Evolutionary conservation across 129 eudicot species (phyloP), one percentile per base, ranked within the genome.

Genomic region (Pulicaria dysenterica): DNA sequence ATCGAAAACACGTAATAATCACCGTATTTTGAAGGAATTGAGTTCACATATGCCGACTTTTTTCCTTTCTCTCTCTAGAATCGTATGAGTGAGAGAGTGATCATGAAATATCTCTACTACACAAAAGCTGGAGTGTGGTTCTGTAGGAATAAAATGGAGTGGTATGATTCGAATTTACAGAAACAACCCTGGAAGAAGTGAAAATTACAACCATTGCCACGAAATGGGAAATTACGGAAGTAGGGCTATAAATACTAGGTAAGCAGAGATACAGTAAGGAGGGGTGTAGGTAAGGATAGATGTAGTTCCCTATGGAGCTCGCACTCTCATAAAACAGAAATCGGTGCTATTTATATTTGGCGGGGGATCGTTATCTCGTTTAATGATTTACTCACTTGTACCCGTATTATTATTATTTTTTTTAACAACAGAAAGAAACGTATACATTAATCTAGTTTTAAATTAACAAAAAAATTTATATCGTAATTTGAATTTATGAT

Each of bases 51-150:
- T 79, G 83, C 68, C 69, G 76, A 67, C 50, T 31, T 46, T 50
- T 61, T 62, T 77, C 72, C 41, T 61, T 62, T 77, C 72, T 77
- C 72, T 77, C 71, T 61, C 72, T 77, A 67, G 69, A 67, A 67
- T 67, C 37, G 14, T 39, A 38, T 57, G 74, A 45, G 67, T 47
- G 65, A 38, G 68, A 66, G 58, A 65, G 65, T 44, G 74, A 76
- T 55, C 63, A 66, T 37, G 66, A 59, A 76, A 76, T 56, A 56
- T 75, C 63, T 76, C 17, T 15, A 8, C 56, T n/a, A 45, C 63
- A 69, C 80, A 57, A 45, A 51, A 68, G 59, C 49, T 62, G 73
- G 47, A 71, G 60, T 57, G 45, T 59, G 38, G 34, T 68, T 72
- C 80, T 50, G 44, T 58, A 73, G 17, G 70, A 73, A 80, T 73